Base-by-base conservation (phyloP, 192 early-diverging fungal species). In the Coemansia sp. region DNA sequence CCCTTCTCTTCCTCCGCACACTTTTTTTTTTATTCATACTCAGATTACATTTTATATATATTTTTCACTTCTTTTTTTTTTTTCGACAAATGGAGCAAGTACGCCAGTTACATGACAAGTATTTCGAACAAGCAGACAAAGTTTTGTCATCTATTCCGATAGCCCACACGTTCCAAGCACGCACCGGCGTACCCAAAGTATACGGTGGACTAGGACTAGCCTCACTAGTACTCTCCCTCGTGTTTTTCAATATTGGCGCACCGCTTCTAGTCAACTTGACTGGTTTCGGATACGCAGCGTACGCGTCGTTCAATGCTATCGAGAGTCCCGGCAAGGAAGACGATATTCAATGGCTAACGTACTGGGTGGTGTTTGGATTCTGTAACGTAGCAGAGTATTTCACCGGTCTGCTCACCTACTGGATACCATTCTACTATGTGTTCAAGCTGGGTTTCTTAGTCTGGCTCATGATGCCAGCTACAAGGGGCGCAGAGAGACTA, bases 391-490 rank as follows among this genome's bases (percentile, higher is more conserved):
- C 91, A 63, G 95, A 98, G 88, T 96, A 93, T 86, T 97, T 98
- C 70, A 87, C 90, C n/a, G 94, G 97, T 60, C 47, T 91, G 58
- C 60, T 99, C 12, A 81, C 97, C 39, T 94, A 95, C 88, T 99
- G 96, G 95, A 78, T 96, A 68, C 95, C 95, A 46, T 95, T 99
- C 85, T 99, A 96, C 87, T 97, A 93, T 78, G 78, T 90, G 47
- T 87, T 97, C 85, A 99, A 99, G 87, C 90, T 94, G n/a, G 74
- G 89, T 11, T 87, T 97, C 67, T 84, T 97, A 69, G 75, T 96
- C 61, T 99, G 93, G 91, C 87, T 97, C 44, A 84, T 92, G 79
- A 69, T 92, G 60, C 94, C 93, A 66, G 82, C 86, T 65, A 90
- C 90, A 3, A 22, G 79, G 15, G 97, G 97, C 50, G 96, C 97